Percentiles rank a stretch among this genome's conserved stretches.
These are phyloP conservation scores for Westerdykella sp. DNA, from an alignment of 2,329 filamentous ascomycete genomes.

Conservation along the genomic window DNA sequence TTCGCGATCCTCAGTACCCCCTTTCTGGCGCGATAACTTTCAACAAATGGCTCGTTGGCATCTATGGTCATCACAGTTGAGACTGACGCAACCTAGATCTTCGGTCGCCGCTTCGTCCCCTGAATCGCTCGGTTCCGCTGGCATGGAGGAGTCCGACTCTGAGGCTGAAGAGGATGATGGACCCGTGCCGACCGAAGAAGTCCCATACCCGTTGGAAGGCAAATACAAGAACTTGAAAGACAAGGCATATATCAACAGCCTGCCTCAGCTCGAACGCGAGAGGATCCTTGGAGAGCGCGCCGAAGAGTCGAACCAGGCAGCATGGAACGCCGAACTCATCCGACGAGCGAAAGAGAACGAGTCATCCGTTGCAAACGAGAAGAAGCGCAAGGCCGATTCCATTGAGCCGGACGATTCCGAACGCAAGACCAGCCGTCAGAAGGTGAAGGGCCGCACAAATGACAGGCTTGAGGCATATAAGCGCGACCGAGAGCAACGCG, in stretches of 20 bases:
- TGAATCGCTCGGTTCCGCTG: slow-evolving; percentile 69
- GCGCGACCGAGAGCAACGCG: slow-evolving; percentile 54
- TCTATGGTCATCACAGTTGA: slow-evolving; percentile 2
- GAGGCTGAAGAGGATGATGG: slow-evolving; percentile 40
- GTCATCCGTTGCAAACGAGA: slow-evolving; percentile 50
- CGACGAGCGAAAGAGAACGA: slow-evolving; percentile 66
- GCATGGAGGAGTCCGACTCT: slow-evolving; percentile 76
- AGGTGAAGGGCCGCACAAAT: slow-evolving; percentile 52
- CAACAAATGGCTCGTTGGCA: slow-evolving; percentile 5
- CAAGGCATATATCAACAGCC: slow-evolving; percentile 62
- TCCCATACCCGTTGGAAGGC: slow-evolving; percentile 78
- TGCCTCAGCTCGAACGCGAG: slow-evolving; percentile 89
- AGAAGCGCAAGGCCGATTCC: slow-evolving; percentile 68
- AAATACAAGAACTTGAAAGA: slow-evolving; percentile 58
- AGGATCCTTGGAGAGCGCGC: slow-evolving; percentile 82
- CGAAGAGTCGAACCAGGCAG: slow-evolving; percentile 71
- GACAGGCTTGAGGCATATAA: slow-evolving; percentile 70
- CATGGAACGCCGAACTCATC: slow-evolving; percentile 75
- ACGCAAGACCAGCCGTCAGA: slow-evolving; percentile 57
- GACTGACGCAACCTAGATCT: slow-evolving; percentile 50
- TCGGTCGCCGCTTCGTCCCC: slow-evolving; percentile 59
- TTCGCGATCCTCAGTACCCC: slow-evolving; percentile 1
- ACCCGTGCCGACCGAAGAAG: slow-evolving; percentile 45
- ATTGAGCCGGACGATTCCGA: slow-evolving; percentile 73
- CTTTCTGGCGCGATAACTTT: background rate